Base-by-base conservation (phyloP, 2,329 filamentous ascomycete genomes). In the Hypomyces perniciosus region DNA sequence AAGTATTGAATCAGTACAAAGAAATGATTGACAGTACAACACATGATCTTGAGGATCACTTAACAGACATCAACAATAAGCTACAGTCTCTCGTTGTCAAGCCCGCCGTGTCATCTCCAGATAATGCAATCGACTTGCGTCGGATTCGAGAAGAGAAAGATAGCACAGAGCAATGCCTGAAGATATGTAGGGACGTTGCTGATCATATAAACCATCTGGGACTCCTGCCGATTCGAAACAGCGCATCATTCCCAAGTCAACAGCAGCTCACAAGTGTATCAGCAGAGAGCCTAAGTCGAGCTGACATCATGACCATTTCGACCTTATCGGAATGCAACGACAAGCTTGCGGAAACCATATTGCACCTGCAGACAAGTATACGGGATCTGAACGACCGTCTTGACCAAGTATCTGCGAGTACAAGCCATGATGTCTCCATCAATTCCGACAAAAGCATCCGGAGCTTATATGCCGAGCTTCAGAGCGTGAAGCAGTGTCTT, bases 1-100 rank as follows among this genome's bases (percentile, higher is more conserved):
- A 54, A 5, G 56, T 55, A n/a, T 20, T 60, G 3, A 48, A 56
- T 7, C 49, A 57, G 2, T 59, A 61, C 9, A 59, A 59, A 20
- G 52, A 55, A 6, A 42, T 57, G 53, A 60, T 61, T 10, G 40
- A 40, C 20, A 53, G 55, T 20, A 59, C 58, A 1, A 59, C 52
- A n/a, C 43, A 51, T 28, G 58, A 61, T 40, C 50, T 61, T 7
- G 42, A 48, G 5, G 41, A 35, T 2, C 50, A 55, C 39, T 43
- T 57, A 3, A 4, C 34, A 12, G 44, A 50, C 28, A 20, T 56
- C 2, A 44, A 56, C 5, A 33, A 49, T 4, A 54, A 54, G 31
- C 42, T 54, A 7, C 33, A 49, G 4, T 33, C 20, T n/a, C 34
- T 52, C 3, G 33, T 43, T 3, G 28, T 27, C 28, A 33, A 38